phyloP scores from a whole-genome alignment of 495 filamentous ascomycete species.

The Lasiosphaeria miniovina region DNA sequence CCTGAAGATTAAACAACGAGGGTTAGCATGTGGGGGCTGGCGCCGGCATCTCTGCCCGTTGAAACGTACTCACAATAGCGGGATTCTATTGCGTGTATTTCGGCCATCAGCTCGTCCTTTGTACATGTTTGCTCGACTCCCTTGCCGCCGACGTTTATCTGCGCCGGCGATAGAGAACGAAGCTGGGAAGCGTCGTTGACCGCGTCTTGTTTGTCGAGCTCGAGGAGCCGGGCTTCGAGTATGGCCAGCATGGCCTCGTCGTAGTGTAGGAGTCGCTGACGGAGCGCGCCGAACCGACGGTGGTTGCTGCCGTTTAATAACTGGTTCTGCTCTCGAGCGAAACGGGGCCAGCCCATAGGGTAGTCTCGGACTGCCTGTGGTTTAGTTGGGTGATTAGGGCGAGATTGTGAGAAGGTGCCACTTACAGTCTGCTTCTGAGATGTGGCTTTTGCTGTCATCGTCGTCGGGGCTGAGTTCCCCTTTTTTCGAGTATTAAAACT shows the following conservation, averaged over 20 bases:
- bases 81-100: background rate
- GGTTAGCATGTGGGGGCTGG: background rate
- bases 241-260: background rate
- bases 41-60: background rate
- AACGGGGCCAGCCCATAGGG: slow-evolving; percentile 1
- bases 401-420: background rate
- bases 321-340: slow-evolving; percentile 4
- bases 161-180: slow-evolving; percentile 1
- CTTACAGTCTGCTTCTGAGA: background rate
- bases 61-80: slow-evolving; percentile 6
- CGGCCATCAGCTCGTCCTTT: slow-evolving; percentile 6
- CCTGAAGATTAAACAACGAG: background rate
- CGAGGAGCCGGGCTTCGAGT: background rate
- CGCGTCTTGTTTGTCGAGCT: slow-evolving; percentile 9
- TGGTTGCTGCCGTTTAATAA: slow-evolving; percentile 6
- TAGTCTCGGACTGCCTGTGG: background rate
- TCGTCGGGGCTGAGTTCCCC: background rate
- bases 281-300: slow-evolving; percentile 6
- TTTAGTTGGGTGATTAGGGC: background rate
- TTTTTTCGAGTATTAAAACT: background rate
- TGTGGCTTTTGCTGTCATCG: no score
- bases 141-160: background rate
- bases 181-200: background rate
- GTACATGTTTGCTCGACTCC: background rate
- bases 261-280: slow-evolving; percentile 5